Conservation (phyloP, 1,139 yeast genomes). For the Pichia norvegensis region DNA sequence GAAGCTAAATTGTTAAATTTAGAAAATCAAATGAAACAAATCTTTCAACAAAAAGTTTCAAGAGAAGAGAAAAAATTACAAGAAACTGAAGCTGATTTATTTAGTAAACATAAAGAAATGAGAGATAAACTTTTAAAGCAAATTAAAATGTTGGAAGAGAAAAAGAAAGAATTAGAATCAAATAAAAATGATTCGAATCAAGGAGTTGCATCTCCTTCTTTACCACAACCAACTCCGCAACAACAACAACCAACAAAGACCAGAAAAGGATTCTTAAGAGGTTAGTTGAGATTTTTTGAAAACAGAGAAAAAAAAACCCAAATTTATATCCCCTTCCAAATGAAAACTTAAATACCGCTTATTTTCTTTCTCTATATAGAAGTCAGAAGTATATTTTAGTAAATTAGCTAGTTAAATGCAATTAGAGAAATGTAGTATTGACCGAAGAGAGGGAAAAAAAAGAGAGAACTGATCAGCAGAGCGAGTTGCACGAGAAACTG, state of each 20-base stretch:
- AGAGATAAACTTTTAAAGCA: conserved; percentile 88
- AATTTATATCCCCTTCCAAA: neutral
- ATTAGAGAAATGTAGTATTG: too few relatives aligned
- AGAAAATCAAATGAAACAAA: conserved; percentile 95
- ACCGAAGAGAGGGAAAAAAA: too few relatives aligned
- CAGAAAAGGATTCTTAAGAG: conserved; percentile 58
- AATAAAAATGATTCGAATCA: conserved; percentile 34
- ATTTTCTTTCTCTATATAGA: too few relatives aligned
- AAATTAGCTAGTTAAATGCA: too few relatives aligned
- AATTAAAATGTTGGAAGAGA: conserved; percentile 82
- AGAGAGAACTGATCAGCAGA: neutral
- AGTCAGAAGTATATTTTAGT: too few relatives aligned
- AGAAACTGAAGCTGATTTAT: conserved; percentile 94
- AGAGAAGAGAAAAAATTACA: conserved; percentile 97
- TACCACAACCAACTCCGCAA: conserved; percentile 16
- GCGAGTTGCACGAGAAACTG: neutral
- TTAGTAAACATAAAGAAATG: conserved; percentile 94
- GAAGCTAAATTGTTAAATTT: conserved; percentile 90
- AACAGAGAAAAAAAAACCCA: neutral
- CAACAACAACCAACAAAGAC: conserved; percentile 34
- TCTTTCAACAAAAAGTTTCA: conserved; percentile 91
- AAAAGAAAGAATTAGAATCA: conserved; percentile 69
- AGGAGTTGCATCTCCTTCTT: conserved; percentile 28
- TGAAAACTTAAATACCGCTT: neutral
- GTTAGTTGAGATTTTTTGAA: conserved; percentile 3